Evolutionary conservation across 352 stramenopile genomes (phyloP), one percentile per base, ranked within the genome.

Genomic region (Globisporangium perplexum): DNA sequence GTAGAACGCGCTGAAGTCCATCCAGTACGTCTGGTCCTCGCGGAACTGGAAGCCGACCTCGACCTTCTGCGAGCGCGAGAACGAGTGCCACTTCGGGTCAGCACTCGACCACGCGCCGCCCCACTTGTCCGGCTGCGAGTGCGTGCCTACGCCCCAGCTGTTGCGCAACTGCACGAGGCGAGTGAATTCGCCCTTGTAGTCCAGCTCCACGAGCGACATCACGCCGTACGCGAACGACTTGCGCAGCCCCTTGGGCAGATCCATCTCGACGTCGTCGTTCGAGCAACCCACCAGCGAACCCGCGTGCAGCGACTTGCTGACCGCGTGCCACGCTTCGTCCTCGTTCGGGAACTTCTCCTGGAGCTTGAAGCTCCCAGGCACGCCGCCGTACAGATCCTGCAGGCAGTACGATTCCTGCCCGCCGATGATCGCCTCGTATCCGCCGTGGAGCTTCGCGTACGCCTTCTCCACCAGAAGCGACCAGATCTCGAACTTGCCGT

Each of bases 391-490:
- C 1, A 94, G 54, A 51, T 94, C 83, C 48, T 94, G 81, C 28
- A 94, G 66, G 23, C 65, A 78, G 39, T 86, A 86, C 1, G 73
- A 60, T 38, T 94, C 83, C 55, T 94, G 86, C 14, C 91, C 93
- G 43, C 91, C 89, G 20, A 95, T 72, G 45, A 98, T 90, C 5
- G 71, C 66, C 39, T 91, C 83, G 65, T 98, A 98, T 28, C 77
- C 86, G 33, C 92, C 92, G 62, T 94, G 86, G 30, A 96, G 79
- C 57, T 98, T 98, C 1, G 93, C 90, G 64, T 97, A 98, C n/a
- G 92, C 92, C 60, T 98, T 98, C 64, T 98, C 93, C 18, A 98
- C 62, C 22, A 98, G 70, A 45, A 96, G 54, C 15, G 90, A 90
- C 93, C 92, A 98, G 46, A 98, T 85, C 66, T 98, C 91, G 65